These are phyloP conservation scores for Zelonia costaricensis DNA, from an alignment of 208 protist species.

Conservation along the genomic window DNA sequence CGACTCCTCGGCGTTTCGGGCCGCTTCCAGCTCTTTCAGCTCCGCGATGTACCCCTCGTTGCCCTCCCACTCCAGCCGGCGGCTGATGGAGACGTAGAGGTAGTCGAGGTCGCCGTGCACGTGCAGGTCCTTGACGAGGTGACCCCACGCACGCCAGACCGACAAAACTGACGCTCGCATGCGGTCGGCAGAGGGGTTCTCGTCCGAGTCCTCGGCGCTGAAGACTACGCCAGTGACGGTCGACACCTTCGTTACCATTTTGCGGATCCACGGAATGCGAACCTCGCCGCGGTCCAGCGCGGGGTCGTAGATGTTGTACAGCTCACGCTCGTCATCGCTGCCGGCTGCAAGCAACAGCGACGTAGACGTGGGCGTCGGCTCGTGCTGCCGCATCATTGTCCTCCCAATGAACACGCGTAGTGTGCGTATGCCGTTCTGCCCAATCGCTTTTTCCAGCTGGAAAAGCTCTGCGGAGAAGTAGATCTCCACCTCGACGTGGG, in stretches of 20 bases:
- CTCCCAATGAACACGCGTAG: constrained; percentile 78
- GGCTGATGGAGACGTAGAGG: constrained; percentile 73
- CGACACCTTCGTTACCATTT: constrained; percentile 46
- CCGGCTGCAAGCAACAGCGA: constrained; percentile 66
- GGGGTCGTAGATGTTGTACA: constrained; percentile 34
- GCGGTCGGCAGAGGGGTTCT: constrained; percentile 25
- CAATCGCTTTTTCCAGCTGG: constrained; percentile 57
- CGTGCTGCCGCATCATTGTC: constrained; percentile 77
- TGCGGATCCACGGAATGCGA: constrained; percentile 63
- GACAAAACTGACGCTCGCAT: constrained; percentile 63
- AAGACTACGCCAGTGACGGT: constrained; percentile 52
- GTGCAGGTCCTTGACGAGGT: constrained; percentile 87
- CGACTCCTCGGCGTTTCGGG: constrained; percentile 1
- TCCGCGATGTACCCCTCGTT: constrained; percentile 54
- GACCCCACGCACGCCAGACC: constrained; percentile 84
- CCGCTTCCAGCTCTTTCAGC: constrained; percentile 39
- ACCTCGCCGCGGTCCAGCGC: constrained; percentile 20
- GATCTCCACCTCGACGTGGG: constrained; percentile 69
- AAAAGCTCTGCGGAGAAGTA: constrained; percentile 88
- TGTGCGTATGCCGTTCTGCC: constrained; percentile 51
- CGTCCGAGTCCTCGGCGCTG: constrained; percentile 31
- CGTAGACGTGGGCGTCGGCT: constrained; percentile 59
- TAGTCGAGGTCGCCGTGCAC: constrained; percentile 83
- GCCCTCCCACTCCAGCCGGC: constrained; percentile 49
- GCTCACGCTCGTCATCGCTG: constrained; percentile 23